Conservation (phyloP, 1,284 basidiomycete genomes). For the Cryptococcus sp. region DNA sequence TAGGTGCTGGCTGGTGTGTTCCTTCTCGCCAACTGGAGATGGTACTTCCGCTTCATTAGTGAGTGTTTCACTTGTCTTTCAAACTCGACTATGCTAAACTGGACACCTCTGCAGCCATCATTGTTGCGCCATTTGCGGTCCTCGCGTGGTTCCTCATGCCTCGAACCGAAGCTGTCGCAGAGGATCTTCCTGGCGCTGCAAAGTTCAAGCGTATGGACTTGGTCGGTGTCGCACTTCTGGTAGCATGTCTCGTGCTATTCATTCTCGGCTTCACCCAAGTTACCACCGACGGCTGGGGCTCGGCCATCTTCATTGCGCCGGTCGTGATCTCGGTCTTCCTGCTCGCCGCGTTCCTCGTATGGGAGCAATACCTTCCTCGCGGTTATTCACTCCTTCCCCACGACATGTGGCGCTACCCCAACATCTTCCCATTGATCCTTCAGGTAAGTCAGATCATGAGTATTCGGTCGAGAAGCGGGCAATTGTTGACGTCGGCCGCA, state of each 20-base stretch:
- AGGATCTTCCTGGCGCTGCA: constrained; percentile 36
- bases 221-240: constrained; percentile 41
- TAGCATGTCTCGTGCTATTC: constrained; percentile 44
- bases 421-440: constrained; percentile 48
- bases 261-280: constrained; percentile 51
- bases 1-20: constrained; percentile 48
- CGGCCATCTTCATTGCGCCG: constrained; percentile 48
- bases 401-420: constrained; percentile 47
- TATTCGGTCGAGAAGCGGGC: no score
- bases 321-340: constrained; percentile 62
- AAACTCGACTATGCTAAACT: not conserved
- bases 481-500: not conserved
- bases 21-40: constrained; percentile 44
- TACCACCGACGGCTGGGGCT: constrained; percentile 41
- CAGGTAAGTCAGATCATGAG: constrained; percentile 5
- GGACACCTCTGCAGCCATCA: constrained; percentile 20
- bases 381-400: constrained; percentile 49
- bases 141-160: constrained; percentile 46
- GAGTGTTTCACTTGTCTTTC: constrained; percentile 4
- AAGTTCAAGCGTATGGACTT: constrained; percentile 52
- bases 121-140: constrained; percentile 40
- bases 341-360: constrained; percentile 60
- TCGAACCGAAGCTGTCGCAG: constrained; percentile 42
- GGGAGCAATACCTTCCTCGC: constrained; percentile 36
- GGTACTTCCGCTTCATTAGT: constrained; percentile 51